Evolutionary conservation across 1,139 yeast species (phyloP), one percentile per base, ranked within the genome.

Genomic region (Yamadazyma sp.): DNA sequence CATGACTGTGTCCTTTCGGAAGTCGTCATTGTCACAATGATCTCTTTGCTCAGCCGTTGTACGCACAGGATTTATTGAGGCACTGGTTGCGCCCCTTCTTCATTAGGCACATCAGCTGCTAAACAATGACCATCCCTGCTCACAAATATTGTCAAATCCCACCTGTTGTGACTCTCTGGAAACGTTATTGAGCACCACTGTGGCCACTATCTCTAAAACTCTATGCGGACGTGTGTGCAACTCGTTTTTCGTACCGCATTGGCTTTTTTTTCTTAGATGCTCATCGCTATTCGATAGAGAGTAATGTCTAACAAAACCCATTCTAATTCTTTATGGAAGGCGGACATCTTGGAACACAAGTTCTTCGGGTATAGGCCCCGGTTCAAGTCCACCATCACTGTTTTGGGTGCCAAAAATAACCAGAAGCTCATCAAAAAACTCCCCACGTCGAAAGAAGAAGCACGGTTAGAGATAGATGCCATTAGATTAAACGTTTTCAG

Each of bases 261-360:
- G 12, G 12, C 16, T 24, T 23, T 44, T 20, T 20, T 20, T 20
- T 20, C 22, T 20, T 20, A 20, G 46, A 41, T 42, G 45, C 40
- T 42, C 48, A 39, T 43, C 45, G 28, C 43, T 12, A 18, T 24
- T 27, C 16, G 5, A 16, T 11, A 18, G 9, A 16, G 4, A 10
- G 4, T 14, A 14, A 33, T 33, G 28, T 17, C 27, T 15, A 12
- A n/a, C 8, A 34, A 25, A 28, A 5, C 37, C 17, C 31, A 26
- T 18, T 14, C 37, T 15, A 50, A 32, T 37, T 53, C 51, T 22
- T 51, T 75, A 53, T 77, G 81, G 77, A 73, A 68, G 47, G 60
- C 77, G 33, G 83, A 78, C 48, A 55, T 77, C 35, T 59, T 78
- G 33, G 82, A 78, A 50, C 66, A 69, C 37, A 75, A 73, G 54